phyloP scores from a whole-genome alignment of 2,329 filamentous ascomycete genomes.

The Xylariomycetidae sp. region DNA sequence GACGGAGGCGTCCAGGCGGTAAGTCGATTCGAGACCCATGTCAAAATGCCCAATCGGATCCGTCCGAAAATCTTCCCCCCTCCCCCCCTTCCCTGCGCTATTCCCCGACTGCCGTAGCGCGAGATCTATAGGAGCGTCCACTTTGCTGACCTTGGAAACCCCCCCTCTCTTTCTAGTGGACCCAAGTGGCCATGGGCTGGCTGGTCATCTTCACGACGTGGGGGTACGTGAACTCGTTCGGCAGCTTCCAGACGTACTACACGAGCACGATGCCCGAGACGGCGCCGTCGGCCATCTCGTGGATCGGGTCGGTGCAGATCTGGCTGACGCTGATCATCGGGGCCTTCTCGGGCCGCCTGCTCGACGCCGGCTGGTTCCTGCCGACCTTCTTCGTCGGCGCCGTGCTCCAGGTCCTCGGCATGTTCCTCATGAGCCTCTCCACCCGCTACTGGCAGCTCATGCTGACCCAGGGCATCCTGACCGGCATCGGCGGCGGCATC shows the following conservation, averaged over 20 bases:
- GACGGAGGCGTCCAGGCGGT: slow-evolving; percentile 25
- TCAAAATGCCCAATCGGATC: slow-evolving; percentile 7
- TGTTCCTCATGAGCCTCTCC: slow-evolving; percentile 39
- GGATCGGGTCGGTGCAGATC: slow-evolving; percentile 40
- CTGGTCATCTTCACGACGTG: slow-evolving; percentile 39
- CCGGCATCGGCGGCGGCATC: slow-evolving; percentile 49
- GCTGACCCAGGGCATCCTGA: slow-evolving; percentile 43
- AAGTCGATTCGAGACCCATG: slow-evolving; percentile 4
- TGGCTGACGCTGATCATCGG: slow-evolving; percentile 39
- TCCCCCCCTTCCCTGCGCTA: too few relatives aligned
- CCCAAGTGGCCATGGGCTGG: slow-evolving; percentile 31
- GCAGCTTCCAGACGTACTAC: slow-evolving; percentile 43
- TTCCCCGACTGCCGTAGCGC: too few relatives aligned
- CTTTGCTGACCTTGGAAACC: too few relatives aligned
- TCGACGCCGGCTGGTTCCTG: slow-evolving; percentile 40
- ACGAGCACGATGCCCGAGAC: slow-evolving; percentile 25
- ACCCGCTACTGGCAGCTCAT: slow-evolving; percentile 45
- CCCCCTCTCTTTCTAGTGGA: slow-evolving; percentile 29
- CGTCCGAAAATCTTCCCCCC: too few relatives aligned
- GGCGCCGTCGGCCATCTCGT: slow-evolving; percentile 34
- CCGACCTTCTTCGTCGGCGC: slow-evolving; percentile 33
- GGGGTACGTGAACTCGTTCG: slow-evolving; percentile 43
- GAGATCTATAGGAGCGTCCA: too few relatives aligned
- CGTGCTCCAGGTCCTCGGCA: slow-evolving; percentile 35
- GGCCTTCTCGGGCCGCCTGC: slow-evolving; percentile 36